These are phyloP conservation scores for Lecanosticta acicola DNA, from an alignment of 2,329 filamentous ascomycete genomes.

Conservation along the genomic window DNA sequence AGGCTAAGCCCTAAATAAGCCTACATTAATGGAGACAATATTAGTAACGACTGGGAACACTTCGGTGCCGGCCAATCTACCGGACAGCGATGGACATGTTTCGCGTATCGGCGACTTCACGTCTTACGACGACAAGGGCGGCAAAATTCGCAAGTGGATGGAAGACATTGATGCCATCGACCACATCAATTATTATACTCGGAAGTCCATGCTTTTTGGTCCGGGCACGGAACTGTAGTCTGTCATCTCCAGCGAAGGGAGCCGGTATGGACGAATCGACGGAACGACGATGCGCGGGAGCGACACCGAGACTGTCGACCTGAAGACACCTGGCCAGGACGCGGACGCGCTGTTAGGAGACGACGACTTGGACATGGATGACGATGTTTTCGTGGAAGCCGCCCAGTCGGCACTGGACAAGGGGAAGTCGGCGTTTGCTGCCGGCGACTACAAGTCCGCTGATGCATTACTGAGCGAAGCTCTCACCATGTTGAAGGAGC, in stretches of 20 bases:
- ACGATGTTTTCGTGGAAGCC: slow-evolving; percentile 27
- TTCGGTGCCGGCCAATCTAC: neutral
- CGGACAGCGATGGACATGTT: neutral
- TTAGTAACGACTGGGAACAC: neutral
- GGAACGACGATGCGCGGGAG: slow-evolving; percentile 1
- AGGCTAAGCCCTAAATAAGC: neutral
- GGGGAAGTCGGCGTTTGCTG: slow-evolving; percentile 24
- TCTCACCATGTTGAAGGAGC: slow-evolving; percentile 22
- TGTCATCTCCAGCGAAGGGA: neutral
- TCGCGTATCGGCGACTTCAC: slow-evolving; percentile 1
- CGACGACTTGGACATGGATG: slow-evolving; percentile 17
- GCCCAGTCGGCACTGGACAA: slow-evolving; percentile 27
- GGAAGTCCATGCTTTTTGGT: slow-evolving; percentile 1
- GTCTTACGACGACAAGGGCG: neutral
- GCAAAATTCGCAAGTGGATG: slow-evolving; percentile 10
- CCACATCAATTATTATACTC: neutral
- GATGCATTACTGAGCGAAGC: slow-evolving; percentile 27
- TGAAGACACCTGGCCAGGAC: neutral
- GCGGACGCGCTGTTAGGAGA: slow-evolving; percentile 1
- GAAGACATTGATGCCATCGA: slow-evolving; percentile 8
- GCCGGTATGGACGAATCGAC: neutral
- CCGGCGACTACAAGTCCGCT: slow-evolving; percentile 22
- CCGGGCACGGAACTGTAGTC: slow-evolving; percentile 4
- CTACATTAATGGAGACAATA: neutral
- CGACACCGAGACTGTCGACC: neutral